Base-by-base conservation (phyloP, 1,139 yeast genomes). In the Scheffersomyces cryptocercus region DNA sequence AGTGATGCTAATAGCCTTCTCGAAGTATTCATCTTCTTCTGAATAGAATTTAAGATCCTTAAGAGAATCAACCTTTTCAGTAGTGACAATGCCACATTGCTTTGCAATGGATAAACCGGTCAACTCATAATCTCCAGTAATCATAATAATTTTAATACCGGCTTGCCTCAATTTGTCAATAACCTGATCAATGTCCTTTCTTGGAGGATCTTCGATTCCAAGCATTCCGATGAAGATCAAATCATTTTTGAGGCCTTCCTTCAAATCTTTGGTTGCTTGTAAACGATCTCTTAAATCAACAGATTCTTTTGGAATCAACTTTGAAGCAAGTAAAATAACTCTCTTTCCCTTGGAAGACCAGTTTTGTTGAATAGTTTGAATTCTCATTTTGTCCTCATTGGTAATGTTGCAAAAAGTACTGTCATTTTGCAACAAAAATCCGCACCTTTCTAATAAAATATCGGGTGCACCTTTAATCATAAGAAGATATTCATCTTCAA, bases 51-150 rank as follows among this genome's bases (percentile, higher is more conserved):
- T 53, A 39, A 67, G 51, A 35, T 61, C 61, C 3, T 55, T 53
- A 32, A 56, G 54, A 7, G 48, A 51, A 43, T 65, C 68, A n/a
- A 70, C 58, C 3, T 46, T 46, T n/a, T 51, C 58, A 26, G 53
- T 51, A 2, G 72, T 59, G 15, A 73, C 50, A 38, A 76, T 73
- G n/a, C 77, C 77, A 55, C 74, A 67, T 47, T 70, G 69, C 38
- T 65, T 63, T 10, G 81, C 81, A 55, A 79, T 78, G 3, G 81
- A 71, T 37, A 70, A 64, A 5, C 81, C 84, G n/a, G 83, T 78
- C 29, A 74, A 58, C 48, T 73, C 77, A 51, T 70, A 76, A 54
- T 78, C 84, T 42, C 83, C 83, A 28, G 83, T 78, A 31, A 77
- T 76, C 82, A 78, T 78, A 15, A 73, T 67, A 20, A 75, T 62